Base-by-base conservation (phyloP, 2,329 filamentous ascomycete species). In the Cordyceps farinosa region DNA sequence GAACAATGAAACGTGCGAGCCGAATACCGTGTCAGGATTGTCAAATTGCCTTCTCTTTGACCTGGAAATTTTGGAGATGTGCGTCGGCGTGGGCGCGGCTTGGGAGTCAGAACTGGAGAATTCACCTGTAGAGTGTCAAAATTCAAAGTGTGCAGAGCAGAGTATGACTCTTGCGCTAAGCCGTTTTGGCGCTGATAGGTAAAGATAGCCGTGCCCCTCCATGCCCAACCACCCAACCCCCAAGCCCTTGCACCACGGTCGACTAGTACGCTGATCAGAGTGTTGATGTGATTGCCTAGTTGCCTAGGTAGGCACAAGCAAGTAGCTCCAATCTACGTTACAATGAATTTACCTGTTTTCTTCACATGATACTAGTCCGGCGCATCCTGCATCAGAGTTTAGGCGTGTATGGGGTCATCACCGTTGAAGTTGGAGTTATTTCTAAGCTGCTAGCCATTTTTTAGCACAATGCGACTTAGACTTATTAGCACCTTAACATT, bases 81-180 rank as follows among this genome's bases (percentile, higher is more conserved):
- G 51, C 17, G 64, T 66, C 38, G 61, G 63, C 64, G 60, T 64
- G 67, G 69, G 62, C 65, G 68, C 64, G 64, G 67, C 62, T 57
- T 47, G 64, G 64, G 62, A 58, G 64, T 65, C 51, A 54, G 57
- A 60, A 56, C 70, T 69, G 65, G 66, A 67, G 70, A 74, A 74
- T 76, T 77, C 69, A 69, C 68, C 70, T 71, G 69, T 69, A 67
- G 71, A 69, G 68, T 74, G 72, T 63, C 72, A 77, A 78, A 76
- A 76, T 78, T 78, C 74, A 70, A 76, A 74, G 74, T 78, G 76
- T 76, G 75, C 72, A 75, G 69, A 71, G 68, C 70, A 66, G 65
- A 67, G 69, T 72, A 71, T 76, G 74, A 78, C 72, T 77, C 73
- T 71, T 71, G 72, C 72, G 70, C 77, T 78, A 78, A 68, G 36